phyloP scores from a whole-genome alignment of 2,329 filamentous ascomycete genomes.

The Fusarium tricinctum region DNA sequence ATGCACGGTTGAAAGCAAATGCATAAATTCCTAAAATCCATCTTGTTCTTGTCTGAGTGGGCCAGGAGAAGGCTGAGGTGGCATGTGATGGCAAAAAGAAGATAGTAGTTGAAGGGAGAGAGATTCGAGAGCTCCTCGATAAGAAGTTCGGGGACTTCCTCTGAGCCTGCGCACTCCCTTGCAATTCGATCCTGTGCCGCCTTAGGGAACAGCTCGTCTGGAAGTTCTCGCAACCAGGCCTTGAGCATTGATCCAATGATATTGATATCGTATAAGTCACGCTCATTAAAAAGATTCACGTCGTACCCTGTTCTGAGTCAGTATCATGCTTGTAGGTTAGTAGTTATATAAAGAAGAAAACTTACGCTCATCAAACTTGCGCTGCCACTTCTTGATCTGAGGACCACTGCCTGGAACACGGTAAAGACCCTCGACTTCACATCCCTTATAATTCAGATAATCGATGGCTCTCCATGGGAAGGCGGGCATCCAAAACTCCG shows the following conservation, averaged over 20 bases:
- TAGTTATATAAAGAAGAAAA: constrained; percentile 10
- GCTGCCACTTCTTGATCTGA: constrained; percentile 94
- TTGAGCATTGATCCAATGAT: constrained; percentile 97
- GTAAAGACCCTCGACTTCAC: constrained; percentile 93
- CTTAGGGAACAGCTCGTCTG: constrained; percentile 93
- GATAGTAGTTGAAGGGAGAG: constrained; percentile 97
- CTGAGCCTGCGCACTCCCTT: constrained; percentile 82
- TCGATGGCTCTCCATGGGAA: constrained; percentile 97
- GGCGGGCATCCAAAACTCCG: constrained; percentile 98
- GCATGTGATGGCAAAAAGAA: constrained; percentile 96
- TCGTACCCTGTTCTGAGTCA: constrained; percentile 74
- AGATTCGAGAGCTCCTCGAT: constrained; percentile 93
- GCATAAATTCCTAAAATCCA: constrained; percentile 95
- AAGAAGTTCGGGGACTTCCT: constrained; percentile 84
- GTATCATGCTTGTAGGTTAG: neutral
- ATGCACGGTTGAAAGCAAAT: constrained; percentile 98
- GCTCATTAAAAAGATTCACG: constrained; percentile 89
- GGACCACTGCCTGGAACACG: constrained; percentile 90
- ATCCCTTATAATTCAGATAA: constrained; percentile 94
- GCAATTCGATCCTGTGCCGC: constrained; percentile 83
- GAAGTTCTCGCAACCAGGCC: constrained; percentile 94
- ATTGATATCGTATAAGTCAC: constrained; percentile 94
- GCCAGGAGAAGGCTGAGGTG: constrained; percentile 92
- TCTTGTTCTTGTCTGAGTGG: constrained; percentile 96
- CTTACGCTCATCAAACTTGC: constrained; percentile 86